Base-by-base conservation (phyloP, 176 grass and related monocot genomes). In the Eragrostis curvula region DNA sequence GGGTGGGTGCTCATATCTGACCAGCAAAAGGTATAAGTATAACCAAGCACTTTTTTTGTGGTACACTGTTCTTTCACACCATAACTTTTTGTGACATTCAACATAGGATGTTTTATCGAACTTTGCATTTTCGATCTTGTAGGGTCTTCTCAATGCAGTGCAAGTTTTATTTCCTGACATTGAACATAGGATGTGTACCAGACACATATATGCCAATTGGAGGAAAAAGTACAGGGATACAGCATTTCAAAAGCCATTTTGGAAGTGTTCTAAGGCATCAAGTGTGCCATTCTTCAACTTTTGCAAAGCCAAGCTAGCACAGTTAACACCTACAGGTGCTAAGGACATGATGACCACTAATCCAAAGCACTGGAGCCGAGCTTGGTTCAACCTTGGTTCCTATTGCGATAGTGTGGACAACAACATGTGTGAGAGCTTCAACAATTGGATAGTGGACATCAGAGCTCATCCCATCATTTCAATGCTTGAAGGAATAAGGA, bases 1-100 rank as follows among this genome's bases (percentile, higher is more conserved):
- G 57, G 57, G 3, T 60, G 23, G n/a, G 57, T 60, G 9, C 8
- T 60, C 1, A 60, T 60, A 2, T 24, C 57, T 10, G 2, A 60
- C 24, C 57, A 60, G 23, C 57, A 60, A 60, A 60, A 60, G 57
- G n/a, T n/a, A n/a, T n/a, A n/a, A n/a, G n/a, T n/a, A n/a, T n/a
- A n/a, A n/a, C n/a, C n/a, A n/a, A n/a, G n/a, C n/a, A n/a, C n/a
- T n/a, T n/a, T n/a, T n/a, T n/a, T n/a, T n/a, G n/a, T n/a, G n/a
- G n/a, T n/a, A n/a, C n/a, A n/a, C n/a, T n/a, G n/a, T n/a, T n/a
- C n/a, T n/a, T n/a, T n/a, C n/a, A n/a, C n/a, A n/a, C n/a, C n/a
- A n/a, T n/a, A n/a, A n/a, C n/a, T n/a, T n/a, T n/a, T n/a, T n/a
- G n/a, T n/a, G n/a, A n/a, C n/a, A n/a, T n/a, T n/a, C n/a, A n/a